Percentiles rank a stretch among this genome's conserved stretches.
phyloP scores from a whole-genome alignment of 2,329 filamentous ascomycete genomes.

The Trichoderma sp. region DNA sequence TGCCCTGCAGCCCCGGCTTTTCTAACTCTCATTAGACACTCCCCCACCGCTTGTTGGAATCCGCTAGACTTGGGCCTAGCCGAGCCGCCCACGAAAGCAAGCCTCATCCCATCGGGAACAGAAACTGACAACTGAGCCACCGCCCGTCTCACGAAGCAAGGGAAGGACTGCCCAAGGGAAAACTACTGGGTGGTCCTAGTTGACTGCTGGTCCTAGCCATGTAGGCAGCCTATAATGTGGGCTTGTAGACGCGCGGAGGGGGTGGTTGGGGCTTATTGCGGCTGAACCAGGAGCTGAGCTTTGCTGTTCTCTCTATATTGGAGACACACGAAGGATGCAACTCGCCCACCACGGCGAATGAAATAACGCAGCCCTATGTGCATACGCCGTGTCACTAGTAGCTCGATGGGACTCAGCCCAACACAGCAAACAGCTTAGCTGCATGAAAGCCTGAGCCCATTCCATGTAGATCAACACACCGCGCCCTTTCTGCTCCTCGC shows the following conservation, averaged over 20 bases:
- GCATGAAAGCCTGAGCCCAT: conserved; percentile 7
- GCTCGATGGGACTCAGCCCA: not conserved
- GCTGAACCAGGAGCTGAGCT: conserved; percentile 28
- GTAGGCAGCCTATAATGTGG: conserved; percentile 25
- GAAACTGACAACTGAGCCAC: conserved; percentile 21
- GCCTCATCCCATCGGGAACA: conserved; percentile 19
- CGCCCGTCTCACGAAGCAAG: conserved; percentile 20
- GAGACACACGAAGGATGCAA: conserved; percentile 12
- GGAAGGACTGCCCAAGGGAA: not conserved
- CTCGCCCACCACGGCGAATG: conserved; percentile 12
- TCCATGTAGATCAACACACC: not conserved
- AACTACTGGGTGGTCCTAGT: not conserved
- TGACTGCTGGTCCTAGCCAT: not conserved
- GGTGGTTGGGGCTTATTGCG: conserved; percentile 22
- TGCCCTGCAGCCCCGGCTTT: conserved; percentile 18
- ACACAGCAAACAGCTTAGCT: not conserved
- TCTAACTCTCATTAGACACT: conserved; percentile 12
- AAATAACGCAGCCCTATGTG: conserved; percentile 16
- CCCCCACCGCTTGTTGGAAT: conserved; percentile 25
- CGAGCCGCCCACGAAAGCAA: conserved; percentile 21
- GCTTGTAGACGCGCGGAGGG: conserved; percentile 17
- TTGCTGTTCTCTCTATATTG: conserved; percentile 12
- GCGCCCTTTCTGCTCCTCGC: not conserved
- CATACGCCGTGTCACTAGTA: not conserved
- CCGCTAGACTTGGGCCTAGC: conserved; percentile 24